phyloP scores from a whole-genome alignment of 2,329 filamentous ascomycete species.

The Ploettnerulaceae sp. region DNA sequence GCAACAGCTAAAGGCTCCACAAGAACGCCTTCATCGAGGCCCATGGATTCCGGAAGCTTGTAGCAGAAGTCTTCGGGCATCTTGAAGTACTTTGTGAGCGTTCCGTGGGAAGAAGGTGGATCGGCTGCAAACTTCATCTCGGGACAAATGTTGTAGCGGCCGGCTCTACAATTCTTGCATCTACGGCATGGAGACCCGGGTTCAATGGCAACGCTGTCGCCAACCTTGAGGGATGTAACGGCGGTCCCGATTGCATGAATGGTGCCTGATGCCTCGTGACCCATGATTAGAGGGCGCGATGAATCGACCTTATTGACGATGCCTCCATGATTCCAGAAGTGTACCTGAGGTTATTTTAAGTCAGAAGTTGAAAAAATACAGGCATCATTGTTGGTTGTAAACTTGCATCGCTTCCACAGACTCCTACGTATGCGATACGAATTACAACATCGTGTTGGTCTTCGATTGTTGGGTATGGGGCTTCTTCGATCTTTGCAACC shows the following conservation, averaged over 20 bases:
- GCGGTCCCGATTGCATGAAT: slow-evolving; percentile 17
- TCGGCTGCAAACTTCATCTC: slow-evolving; percentile 45
- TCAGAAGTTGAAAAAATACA: too few relatives aligned
- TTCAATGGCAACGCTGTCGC: too few relatives aligned
- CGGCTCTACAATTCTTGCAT: slow-evolving; percentile 41
- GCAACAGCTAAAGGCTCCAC: slow-evolving; percentile 50
- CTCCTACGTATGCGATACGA: slow-evolving; percentile 42
- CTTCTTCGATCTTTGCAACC: slow-evolving; percentile 42
- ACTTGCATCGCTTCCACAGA: slow-evolving; percentile 44
- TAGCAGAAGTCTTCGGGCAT: slow-evolving; percentile 45
- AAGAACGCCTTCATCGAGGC: slow-evolving; percentile 47
- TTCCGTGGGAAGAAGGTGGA: slow-evolving; percentile 44
- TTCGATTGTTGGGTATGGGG: slow-evolving; percentile 37
- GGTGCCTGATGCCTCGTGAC: slow-evolving; percentile 42
- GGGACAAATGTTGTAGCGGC: slow-evolving; percentile 39
- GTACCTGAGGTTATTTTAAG: too few relatives aligned
- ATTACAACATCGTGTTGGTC: slow-evolving; percentile 41
- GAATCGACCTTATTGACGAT: slow-evolving; percentile 44
- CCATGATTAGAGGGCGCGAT: slow-evolving; percentile 42
- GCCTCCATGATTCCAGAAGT: slow-evolving; percentile 40
- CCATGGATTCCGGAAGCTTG: slow-evolving; percentile 41
- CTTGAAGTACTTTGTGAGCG: slow-evolving; percentile 45
- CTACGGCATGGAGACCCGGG: slow-evolving; percentile 43
- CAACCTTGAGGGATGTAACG: slow-evolving; percentile 19
- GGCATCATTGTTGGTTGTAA: neutral